Evolutionary conservation across 2,329 filamentous ascomycete genomes (phyloP), one percentile per base, ranked within the genome.

Genomic region (Verticillium dahliae): DNA sequence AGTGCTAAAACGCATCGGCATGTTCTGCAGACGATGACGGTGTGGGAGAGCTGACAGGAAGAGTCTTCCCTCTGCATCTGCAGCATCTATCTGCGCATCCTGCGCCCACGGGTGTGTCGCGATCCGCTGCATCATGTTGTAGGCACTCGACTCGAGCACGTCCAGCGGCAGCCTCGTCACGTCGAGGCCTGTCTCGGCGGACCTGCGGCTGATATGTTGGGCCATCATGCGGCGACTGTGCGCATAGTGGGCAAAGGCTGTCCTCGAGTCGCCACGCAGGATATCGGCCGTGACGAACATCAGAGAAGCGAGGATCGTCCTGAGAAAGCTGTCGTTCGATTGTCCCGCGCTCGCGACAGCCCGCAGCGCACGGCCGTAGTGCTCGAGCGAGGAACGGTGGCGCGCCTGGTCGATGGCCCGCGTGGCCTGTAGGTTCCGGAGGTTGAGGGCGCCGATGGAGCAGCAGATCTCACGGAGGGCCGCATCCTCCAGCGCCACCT

Each of bases 191-290:
- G 59, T 54, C 31, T 52, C 18, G 45, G 55, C 50, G 1, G 45
- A 15, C 34, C 50, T 14, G 15, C 54, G 2, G 22, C 56, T 31
- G 18, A 64, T 5, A 15, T 62, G 52, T 22, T 64, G 61, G 13
- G 56, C 56, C 61, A 62, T 64, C 52, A 64, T 62, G 56, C 60
- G 60, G 2, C 59, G 58, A 3, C 60, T 38, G 56, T 62, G 58
- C 38, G 50, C 45, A 27, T 58, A 61, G 27, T 62, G 62, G 7
- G 41, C 34, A n/a, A 38, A n/a, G 14, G 61, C 61, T 2, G 52
- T 41, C 9, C 39, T 38, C 13, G 18, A 37, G 39, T 62, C 39
- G 5, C 61, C 62, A 10, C 58, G 54, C 18, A 62, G 34, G 13
- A 60, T 61, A 18, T 64, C 62, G 15, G 59, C 57, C 22, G 56